These are phyloP conservation scores for Kodamaea sp. DNA, from an alignment of 1,139 yeast genomes.

Conservation along the genomic window DNA sequence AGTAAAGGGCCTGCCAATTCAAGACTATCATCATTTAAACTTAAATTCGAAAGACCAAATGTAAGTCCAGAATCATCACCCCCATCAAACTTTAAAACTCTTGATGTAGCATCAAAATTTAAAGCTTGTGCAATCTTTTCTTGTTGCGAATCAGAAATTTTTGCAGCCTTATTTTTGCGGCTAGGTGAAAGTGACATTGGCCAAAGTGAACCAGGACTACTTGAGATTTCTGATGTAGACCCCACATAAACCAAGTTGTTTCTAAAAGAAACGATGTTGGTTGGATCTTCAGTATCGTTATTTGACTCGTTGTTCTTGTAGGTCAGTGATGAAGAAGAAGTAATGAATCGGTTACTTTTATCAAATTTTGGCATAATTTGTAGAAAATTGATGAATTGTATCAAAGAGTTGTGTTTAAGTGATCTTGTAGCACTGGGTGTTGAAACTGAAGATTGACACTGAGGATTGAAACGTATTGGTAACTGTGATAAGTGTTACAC, in stretches of 20 bases:
- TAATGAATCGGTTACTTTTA: conserved; percentile 19
- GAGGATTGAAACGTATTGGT: no score
- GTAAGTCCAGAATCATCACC: no score
- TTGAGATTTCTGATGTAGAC: not conserved
- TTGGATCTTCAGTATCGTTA: not conserved
- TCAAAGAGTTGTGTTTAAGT: no score
- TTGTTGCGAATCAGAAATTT: conserved; percentile 4
- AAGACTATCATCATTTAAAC: not conserved
- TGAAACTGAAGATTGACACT: no score
- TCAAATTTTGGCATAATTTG: not conserved
- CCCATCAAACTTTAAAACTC: conserved; percentile 30
- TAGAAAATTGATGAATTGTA: no score
- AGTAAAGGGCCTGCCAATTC: conserved; percentile 16
- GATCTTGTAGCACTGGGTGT: no score
- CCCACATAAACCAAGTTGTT: conserved; percentile 12
- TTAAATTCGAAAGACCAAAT: not conserved
- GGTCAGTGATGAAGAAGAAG: conserved; percentile 20
- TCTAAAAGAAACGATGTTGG: conserved; percentile 7
- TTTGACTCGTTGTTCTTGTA: conserved; percentile 11
- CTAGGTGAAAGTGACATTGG: no score
- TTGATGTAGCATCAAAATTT: conserved; percentile 31
- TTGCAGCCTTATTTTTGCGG: no score
- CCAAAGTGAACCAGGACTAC: no score
- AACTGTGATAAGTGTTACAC: no score
- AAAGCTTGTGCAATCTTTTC: conserved; percentile 46